Evolutionary conservation across 805 yeast species (phyloP).

Genomic region (Ogataea zsoltii): DNA sequence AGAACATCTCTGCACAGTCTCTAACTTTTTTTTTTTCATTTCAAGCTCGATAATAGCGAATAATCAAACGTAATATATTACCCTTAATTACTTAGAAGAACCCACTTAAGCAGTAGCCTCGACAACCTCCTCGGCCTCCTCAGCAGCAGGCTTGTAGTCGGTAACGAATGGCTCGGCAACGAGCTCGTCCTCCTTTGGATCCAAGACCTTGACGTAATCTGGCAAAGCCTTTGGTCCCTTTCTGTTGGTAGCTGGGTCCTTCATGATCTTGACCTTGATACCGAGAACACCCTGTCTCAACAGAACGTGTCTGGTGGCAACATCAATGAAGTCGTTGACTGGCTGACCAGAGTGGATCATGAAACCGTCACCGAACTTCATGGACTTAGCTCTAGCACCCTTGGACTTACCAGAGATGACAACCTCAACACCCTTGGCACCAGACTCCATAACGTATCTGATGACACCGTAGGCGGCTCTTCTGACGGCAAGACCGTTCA

Average conservation of each 20-base stretch:
- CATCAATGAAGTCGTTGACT: constrained; percentile 96
- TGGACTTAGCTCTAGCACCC: constrained; percentile 99
- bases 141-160: constrained; percentile 58
- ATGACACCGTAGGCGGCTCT: constrained; percentile 99
- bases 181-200: constrained; percentile 92
- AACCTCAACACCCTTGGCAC: constrained; percentile 99
- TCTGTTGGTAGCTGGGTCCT: constrained; percentile 89
- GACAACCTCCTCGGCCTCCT: constrained; percentile 36
- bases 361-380: constrained; percentile 99
- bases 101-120: constrained; percentile 31
- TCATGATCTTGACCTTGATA: constrained; percentile 99
- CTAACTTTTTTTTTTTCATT: too few species aligned
- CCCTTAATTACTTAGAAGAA: neutral
- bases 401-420: constrained; percentile 99
- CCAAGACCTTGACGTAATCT: constrained; percentile 88
- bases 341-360: constrained; percentile 99
- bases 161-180: constrained; percentile 80
- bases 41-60: too few species aligned
- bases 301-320: constrained; percentile 99
- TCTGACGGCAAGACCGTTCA: constrained; percentile 98
- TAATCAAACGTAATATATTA: constrained; percentile 6
- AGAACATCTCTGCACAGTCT: too few species aligned
- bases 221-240: constrained; percentile 90
- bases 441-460: constrained; percentile 99
- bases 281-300: constrained; percentile 99